phyloP scores from a whole-genome alignment of 2,329 filamentous ascomycete genomes.

The Pseudogymnoascus pannorum region DNA sequence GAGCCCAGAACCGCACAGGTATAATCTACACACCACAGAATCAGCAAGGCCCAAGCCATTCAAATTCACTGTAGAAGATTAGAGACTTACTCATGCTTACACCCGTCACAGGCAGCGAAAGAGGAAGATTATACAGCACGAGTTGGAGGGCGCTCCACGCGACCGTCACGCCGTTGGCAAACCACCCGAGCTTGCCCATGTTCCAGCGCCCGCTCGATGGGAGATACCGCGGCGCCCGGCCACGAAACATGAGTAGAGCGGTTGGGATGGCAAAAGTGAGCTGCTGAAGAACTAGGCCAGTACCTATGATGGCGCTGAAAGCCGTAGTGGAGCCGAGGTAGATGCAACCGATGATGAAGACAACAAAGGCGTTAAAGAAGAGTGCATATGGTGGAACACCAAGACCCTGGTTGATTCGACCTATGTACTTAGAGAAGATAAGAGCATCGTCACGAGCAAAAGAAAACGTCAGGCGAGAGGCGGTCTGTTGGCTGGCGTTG shows the following conservation, averaged over 20 bases:
- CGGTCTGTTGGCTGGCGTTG: neutral
- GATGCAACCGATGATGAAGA: constrained; percentile 61
- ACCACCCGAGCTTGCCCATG: neutral
- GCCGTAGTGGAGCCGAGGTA: constrained; percentile 61
- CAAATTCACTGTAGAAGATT: neutral
- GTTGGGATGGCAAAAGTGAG: constrained; percentile 59
- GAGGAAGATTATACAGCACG: constrained; percentile 1
- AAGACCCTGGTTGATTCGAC: constrained; percentile 51
- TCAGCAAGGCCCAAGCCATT: neutral
- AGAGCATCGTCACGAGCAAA: constrained; percentile 62
- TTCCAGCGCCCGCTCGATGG: neutral
- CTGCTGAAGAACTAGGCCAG: constrained; percentile 64
- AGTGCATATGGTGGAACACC: constrained; percentile 61
- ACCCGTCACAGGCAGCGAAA: neutral
- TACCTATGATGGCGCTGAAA: constrained; percentile 64
- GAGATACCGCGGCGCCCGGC: neutral
- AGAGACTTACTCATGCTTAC: neutral
- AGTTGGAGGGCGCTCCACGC: constrained; percentile 2
- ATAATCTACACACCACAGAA: neutral
- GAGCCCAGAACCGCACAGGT: neutral
- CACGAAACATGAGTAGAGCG: neutral
- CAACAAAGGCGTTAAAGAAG: constrained; percentile 50
- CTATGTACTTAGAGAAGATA: constrained; percentile 52
- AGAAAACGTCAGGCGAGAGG: neutral
- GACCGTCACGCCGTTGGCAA: neutral